These are phyloP conservation scores for Penstemon davidsonii DNA, from an alignment of 257 asterid genomes.

Conservation along the genomic window DNA sequence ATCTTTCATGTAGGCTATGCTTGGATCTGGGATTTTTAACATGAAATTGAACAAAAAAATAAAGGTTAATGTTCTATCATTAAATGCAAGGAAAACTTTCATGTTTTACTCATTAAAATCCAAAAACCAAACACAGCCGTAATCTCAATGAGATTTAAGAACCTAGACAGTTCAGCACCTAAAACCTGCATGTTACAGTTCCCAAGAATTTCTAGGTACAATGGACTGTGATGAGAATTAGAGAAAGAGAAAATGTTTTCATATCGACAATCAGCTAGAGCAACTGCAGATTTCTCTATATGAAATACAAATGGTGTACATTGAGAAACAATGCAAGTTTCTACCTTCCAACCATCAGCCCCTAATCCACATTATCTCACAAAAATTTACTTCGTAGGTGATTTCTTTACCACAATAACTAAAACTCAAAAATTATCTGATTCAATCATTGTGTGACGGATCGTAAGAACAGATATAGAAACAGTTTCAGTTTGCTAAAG, in stretches of 20 bases:
- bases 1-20: not conserved
- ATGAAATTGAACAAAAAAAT: no score
- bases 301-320: not conserved
- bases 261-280: not conserved
- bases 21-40: no score
- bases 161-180: conserved; percentile 11
- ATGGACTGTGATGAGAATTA: not conserved
- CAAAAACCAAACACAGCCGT: no score
- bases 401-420: not conserved
- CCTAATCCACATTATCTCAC: conserved; percentile 3
- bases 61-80: no score
- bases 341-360: conserved; percentile 12
- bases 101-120: no score
- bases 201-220: conserved; percentile 9
- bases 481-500: conserved; percentile 2
- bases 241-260: not conserved
- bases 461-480: conserved; percentile 2
- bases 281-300: not conserved
- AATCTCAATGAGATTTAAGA: conserved; percentile 19
- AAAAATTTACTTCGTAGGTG: conserved; percentile 3
- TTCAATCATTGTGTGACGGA: not conserved
- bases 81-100: no score
- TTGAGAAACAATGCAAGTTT: not conserved
- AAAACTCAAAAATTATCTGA: conserved; percentile 8
- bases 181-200: not conserved